Percentiles rank a stretch among this genome's conserved stretches.
Conservation (phyloP, 768 basidiomycete species). For the Sarcomyxa edulis region DNA sequence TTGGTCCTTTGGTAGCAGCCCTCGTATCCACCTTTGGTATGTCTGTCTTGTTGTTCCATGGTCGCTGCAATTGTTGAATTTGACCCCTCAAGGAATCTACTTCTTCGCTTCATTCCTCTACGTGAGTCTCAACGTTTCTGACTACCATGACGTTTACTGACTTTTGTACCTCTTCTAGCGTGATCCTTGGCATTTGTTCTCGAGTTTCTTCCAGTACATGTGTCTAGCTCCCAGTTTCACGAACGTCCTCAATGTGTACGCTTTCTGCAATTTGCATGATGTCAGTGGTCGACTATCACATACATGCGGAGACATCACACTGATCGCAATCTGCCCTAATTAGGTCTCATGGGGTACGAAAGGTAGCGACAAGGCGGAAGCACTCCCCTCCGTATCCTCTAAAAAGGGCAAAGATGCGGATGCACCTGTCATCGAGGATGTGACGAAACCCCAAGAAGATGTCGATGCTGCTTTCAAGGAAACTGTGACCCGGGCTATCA, state of each 20-base stretch:
- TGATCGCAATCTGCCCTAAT: neutral
- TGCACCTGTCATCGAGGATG: conserved; percentile 69
- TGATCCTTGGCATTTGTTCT: conserved; percentile 98
- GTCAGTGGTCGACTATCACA: conserved; percentile 33
- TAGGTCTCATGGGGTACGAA: conserved; percentile 94
- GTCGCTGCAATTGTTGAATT: conserved; percentile 1
- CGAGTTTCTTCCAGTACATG: conserved; percentile 88
- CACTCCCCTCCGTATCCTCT: conserved; percentile 62
- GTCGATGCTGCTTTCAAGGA: conserved; percentile 80
- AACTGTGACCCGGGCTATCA: conserved; percentile 72
- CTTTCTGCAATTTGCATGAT: conserved; percentile 95
- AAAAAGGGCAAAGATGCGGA: conserved; percentile 58
- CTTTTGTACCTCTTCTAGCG: conserved; percentile 41
- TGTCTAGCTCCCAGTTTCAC: conserved; percentile 90
- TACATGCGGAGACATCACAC: no score
- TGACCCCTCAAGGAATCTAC: conserved; percentile 57
- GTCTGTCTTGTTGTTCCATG: conserved; percentile 7
- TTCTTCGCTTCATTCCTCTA: conserved; percentile 81
- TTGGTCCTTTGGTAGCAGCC: conserved; percentile 80
- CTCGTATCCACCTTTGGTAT: conserved; percentile 84
- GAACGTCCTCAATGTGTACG: conserved; percentile 94
- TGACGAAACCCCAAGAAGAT: conserved; percentile 67
- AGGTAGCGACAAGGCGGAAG: conserved; percentile 89
- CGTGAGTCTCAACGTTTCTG: conserved; percentile 37
- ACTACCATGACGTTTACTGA: no score